These are phyloP conservation scores for Tarenaya hassleriana DNA, from an alignment of 345 rosid genomes.

Conservation along the genomic window DNA sequence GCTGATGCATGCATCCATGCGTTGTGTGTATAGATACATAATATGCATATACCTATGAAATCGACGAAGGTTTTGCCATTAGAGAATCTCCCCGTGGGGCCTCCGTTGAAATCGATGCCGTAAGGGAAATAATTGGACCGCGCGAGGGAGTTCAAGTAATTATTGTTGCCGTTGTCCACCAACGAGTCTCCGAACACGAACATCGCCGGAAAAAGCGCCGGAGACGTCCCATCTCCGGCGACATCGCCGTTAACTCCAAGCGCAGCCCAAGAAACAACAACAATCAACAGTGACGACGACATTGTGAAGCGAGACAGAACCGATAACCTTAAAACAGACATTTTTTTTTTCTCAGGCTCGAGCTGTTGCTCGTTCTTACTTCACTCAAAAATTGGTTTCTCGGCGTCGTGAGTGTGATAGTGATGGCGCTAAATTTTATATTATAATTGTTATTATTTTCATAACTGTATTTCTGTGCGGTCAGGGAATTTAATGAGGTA, in stretches of 20 bases:
- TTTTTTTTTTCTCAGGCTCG: no score
- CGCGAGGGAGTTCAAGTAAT: conserved; percentile 49
- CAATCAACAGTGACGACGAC: no score
- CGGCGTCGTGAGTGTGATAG: background rate
- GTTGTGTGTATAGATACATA: background rate
- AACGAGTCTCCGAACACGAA: conserved; percentile 83
- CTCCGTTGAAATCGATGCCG: conserved; percentile 57
- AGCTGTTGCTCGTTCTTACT: no score
- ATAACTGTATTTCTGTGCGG: background rate
- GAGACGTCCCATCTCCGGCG: conserved; percentile 10
- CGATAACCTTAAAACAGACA: no score
- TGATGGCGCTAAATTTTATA: background rate
- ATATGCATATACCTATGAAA: conserved; percentile 40
- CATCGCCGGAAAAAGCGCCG: conserved; percentile 50
- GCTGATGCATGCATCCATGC: no score
- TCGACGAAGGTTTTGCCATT: conserved; percentile 76
- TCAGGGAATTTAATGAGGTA: conserved; percentile 18
- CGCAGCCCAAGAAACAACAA: background rate
- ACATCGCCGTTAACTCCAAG: background rate
- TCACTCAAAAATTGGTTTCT: no score
- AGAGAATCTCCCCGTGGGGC: conserved; percentile 75
- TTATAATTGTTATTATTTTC: background rate
- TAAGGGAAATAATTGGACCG: conserved; percentile 74
- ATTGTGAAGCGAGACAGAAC: no score
- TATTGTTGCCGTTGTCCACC: conserved; percentile 69